Base-by-base conservation (phyloP, 768 basidiomycete genomes). In the Paxillus involutus region DNA sequence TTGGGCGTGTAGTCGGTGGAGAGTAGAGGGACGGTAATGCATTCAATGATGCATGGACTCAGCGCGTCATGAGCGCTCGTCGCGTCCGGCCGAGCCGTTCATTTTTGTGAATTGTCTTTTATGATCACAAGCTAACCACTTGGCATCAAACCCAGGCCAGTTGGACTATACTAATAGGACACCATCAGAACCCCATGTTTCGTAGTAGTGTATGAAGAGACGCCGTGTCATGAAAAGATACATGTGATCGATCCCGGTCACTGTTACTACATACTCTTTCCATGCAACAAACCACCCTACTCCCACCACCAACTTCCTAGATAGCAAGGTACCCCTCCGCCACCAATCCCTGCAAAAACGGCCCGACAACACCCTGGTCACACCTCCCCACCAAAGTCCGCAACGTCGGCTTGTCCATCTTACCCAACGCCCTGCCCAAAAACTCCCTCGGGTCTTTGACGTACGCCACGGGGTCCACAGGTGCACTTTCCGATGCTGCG, bases 401-500 rank as follows among this genome's bases (percentile, higher is more conserved):
- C 59, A 63, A 55, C n/a, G 39, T 49, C 14, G 58, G 52, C 29
- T 63, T 65, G 16, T 52, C 49, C 43, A 61, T 37, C 11, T 55
- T 47, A 6, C 54, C 63, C 4, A 75, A 57, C 32, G 79, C 75
- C 54, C 77, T 74, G 0, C 81, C 77, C 21, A 86, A 67, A 56
- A 77, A 86, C 44, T 74, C 75, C 44, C 77, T 71, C n/a, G 83
- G 80, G 59, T 88, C 77, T 17, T 70, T 72, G 2, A 85, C 78
- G 62, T 86, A 82, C 11, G 72, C 79, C 10, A 86, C 82, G 0
- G 85, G 85, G 66, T 93, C 91, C 1, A 66, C 70, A 40, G 77
- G 75, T 0, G 69, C 69, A 1, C 71, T 72, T 59, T 91, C 89
- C 1, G 88, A 86, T 1, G 96, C 91, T 0, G 94, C 95, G 16